Percentiles rank a stretch among this genome's conserved stretches.
Evolutionary conservation across 495 filamentous ascomycete species (phyloP).

Genomic region (Penicillium cosmopolitanum): DNA sequence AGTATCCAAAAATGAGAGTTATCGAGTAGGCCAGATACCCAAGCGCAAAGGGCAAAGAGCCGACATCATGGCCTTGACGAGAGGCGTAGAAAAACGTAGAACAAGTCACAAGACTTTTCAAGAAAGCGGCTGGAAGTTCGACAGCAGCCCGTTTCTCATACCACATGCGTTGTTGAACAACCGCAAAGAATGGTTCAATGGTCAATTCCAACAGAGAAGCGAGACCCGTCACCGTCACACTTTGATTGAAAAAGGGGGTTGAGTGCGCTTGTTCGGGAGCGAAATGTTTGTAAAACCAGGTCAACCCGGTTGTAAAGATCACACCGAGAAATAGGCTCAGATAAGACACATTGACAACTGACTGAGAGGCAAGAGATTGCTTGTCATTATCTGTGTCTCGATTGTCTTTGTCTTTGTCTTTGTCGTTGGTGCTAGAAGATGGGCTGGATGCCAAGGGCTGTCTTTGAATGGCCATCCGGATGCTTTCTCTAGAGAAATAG

Average conservation of each 20-base stretch:
- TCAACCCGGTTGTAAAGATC: conserved; percentile 62
- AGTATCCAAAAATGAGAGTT: conserved; percentile 69
- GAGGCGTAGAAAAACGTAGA: conserved; percentile 62
- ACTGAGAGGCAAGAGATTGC: conserved; percentile 53
- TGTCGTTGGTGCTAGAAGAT: conserved; percentile 10
- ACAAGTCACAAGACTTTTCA: conserved; percentile 75
- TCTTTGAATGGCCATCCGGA: conserved; percentile 84
- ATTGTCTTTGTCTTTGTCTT: conserved; percentile 6
- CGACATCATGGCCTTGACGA: conserved; percentile 52
- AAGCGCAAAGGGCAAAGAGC: conserved; percentile 85
- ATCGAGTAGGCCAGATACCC: conserved; percentile 81
- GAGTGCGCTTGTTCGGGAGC: conserved; percentile 55
- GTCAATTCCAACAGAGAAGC: conserved; percentile 80
- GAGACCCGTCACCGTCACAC: conserved; percentile 70
- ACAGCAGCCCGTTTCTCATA: conserved; percentile 80
- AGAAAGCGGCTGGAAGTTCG: conserved; percentile 76
- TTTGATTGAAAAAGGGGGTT: conserved; percentile 62
- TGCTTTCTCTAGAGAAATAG: conserved; percentile 87
- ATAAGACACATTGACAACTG: conserved; percentile 86
- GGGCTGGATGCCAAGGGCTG: conserved; percentile 51
- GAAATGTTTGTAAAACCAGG: conserved; percentile 64
- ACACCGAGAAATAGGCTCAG: conserved; percentile 72
- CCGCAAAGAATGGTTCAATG: conserved; percentile 82
- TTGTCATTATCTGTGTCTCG: conserved; percentile 23
- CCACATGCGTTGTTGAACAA: conserved; percentile 76